A percentile compares a stretch with the other conserved stretches of the same genome.
phyloP scores from a whole-genome alignment of 495 filamentous ascomycete species.

The Penicillium alfredii region DNA sequence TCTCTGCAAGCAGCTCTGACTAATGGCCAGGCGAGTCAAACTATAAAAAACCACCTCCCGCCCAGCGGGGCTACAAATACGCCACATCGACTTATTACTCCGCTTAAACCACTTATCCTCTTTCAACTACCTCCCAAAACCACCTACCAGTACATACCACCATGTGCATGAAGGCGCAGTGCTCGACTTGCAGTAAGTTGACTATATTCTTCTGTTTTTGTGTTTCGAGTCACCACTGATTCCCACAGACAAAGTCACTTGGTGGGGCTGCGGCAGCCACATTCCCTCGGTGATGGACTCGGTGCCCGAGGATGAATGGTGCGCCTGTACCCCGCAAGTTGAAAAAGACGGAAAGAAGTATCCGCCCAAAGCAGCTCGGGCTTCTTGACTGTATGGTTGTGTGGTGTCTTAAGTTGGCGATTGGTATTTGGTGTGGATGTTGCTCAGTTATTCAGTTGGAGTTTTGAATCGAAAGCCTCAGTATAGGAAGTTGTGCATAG shows the following conservation, averaged over 20 bases:
- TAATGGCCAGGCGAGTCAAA: constrained; percentile 12
- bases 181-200: constrained; percentile 47
- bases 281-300: constrained; percentile 61
- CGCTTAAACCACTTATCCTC: too few species aligned
- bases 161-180: constrained; percentile 49
- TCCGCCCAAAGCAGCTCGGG: constrained; percentile 54
- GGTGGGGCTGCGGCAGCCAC: constrained; percentile 68
- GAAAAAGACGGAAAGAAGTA: constrained; percentile 55
- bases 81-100: too few species aligned
- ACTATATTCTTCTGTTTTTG: too few species aligned
- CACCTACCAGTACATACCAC: constrained; percentile 4
- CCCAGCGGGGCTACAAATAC: too few species aligned
- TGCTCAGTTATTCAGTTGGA: too few species aligned
- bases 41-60: constrained; percentile 18
- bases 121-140: neutral
- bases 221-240: constrained; percentile 2
- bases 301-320: constrained; percentile 54
- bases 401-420: constrained; percentile 12
- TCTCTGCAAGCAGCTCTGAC: constrained; percentile 13
- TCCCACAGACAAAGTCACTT: constrained; percentile 55
- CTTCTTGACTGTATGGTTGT: constrained; percentile 25
- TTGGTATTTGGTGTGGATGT: too few species aligned
- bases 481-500: too few species aligned
- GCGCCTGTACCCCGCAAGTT: constrained; percentile 57
- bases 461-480: too few species aligned